Evolutionary conservation across 1,139 yeast genomes (phyloP).

Genomic region (Kazachstania sp.): DNA sequence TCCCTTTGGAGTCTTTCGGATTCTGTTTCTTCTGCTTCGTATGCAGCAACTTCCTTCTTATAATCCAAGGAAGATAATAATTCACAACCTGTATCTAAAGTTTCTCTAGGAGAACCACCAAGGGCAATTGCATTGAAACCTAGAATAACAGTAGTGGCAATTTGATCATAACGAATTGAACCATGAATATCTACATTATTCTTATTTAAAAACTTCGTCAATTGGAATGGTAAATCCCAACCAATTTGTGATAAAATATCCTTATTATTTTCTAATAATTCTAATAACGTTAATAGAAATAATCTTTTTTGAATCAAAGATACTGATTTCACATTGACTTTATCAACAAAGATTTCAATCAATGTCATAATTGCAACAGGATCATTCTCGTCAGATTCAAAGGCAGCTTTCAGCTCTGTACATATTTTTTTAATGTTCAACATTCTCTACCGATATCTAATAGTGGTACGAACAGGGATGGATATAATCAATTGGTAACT

Average conservation of each 20-base stretch:
- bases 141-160: conserved; percentile 34
- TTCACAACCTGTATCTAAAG: conserved; percentile 62
- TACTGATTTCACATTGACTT: conserved; percentile 11
- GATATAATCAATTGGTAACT: background rate
- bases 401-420: conserved; percentile 5
- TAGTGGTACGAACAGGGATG: background rate
- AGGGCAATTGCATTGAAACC: conserved; percentile 54
- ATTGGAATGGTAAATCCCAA: conserved; percentile 74
- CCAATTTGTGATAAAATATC: conserved; percentile 46
- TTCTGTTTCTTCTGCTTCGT: conserved; percentile 46
- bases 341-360: conserved; percentile 19
- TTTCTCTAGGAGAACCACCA: conserved; percentile 70
- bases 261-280: conserved; percentile 11
- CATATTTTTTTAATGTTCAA: conserved; percentile 5
- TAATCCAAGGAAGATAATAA: conserved; percentile 34
- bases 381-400: conserved; percentile 5
- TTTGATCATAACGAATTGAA: conserved; percentile 11
- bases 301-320: conserved; percentile 39
- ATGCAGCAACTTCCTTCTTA: conserved; percentile 31
- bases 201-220: conserved; percentile 37
- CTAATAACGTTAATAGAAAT: conserved; percentile 37
- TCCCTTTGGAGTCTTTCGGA: conserved; percentile 29
- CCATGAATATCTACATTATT: conserved; percentile 19
- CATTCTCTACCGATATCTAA: background rate
- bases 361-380: conserved; percentile 17